Conservation (phyloP, 495 filamentous ascomycete species). For the Neurospora tetrasperma region DNA sequence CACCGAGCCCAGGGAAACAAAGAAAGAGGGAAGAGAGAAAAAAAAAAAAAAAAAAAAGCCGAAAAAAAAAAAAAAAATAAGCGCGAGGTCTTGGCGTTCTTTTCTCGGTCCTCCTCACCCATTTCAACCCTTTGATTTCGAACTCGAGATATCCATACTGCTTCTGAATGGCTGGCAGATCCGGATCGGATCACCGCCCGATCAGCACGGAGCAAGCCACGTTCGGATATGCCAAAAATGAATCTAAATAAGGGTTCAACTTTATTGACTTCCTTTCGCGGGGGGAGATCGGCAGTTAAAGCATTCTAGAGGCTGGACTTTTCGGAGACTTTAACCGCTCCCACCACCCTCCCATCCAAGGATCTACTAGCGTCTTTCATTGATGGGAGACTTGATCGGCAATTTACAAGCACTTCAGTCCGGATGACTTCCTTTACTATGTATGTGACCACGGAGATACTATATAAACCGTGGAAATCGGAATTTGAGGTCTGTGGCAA, state of each 20-base stretch:
- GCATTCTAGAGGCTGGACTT: neutral
- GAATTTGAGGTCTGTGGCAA: neutral
- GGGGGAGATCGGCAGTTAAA: neutral
- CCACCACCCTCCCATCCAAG: neutral
- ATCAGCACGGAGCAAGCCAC: neutral
- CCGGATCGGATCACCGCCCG: neutral
- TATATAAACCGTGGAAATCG: neutral
- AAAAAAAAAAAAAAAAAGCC: neutral
- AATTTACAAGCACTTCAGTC: neutral
- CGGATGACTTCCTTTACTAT: neutral
- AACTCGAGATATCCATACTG: neutral
- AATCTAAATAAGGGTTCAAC: neutral
- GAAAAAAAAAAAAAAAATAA: neutral
- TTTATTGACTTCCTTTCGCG: neutral
- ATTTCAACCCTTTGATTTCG: neutral
- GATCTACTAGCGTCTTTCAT: neutral
- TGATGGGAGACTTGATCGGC: neutral
- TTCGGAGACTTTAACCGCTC: neutral
- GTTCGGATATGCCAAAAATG: neutral
- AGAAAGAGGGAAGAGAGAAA: neutral
- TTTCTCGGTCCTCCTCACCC: neutral
- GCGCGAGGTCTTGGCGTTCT: neutral
- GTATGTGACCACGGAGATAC: neutral
- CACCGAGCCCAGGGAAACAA: neutral
- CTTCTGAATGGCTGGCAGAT: neutral